Evolutionary conservation across 305 asterid genomes (phyloP), one percentile per base, ranked within the genome.

Genomic region (Solanum hybrid): DNA sequence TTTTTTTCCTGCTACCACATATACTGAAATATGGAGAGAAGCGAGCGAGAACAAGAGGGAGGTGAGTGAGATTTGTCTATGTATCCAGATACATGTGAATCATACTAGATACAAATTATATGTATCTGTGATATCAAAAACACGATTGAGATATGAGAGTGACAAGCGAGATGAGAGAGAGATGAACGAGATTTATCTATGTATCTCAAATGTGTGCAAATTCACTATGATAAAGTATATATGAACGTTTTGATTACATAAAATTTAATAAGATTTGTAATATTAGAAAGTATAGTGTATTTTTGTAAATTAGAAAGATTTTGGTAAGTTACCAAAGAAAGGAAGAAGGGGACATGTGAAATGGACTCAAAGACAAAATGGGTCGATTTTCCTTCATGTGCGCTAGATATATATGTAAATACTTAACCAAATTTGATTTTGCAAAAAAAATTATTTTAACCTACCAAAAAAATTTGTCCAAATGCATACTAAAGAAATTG

Each of bases 141-240:
- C 5, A 20, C 1, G 24, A 17, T 1, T 7, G 0, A 56, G 0
- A 56, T 56, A 56, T 3, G 24, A 56, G 24, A 17, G 24, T 3
- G 5, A 3, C 10, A 1, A 56, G 24, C 1, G 9, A 16, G 1
- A 51, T 56, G 10, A 7, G 69, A 56, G 8, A 51, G 4, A 0
- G 34, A 32, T 56, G 10, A 56, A 1, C 2, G 5, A 20, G 5
- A 51, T 51, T 51, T 56, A 56, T 17, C 66, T 17, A 56, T 56
- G 2, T 0, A 60, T 20, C 5, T 3, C 5, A 2, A 60, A 3
- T 60, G 2, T 1, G 1, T 7, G 24, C 1, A 20, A 60, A 20
- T 60, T 20, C 5, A 60, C 5, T 60, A 60, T 20, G 26, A 60
- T 60, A 60, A 1, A 60, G 0, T 20, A 20, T 60, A 60, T 20